A percentile compares a stretch with the other conserved stretches of the same genome.
phyloP scores from a whole-genome alignment of 805 yeast genomes.

The Metschnikowia anglica region DNA sequence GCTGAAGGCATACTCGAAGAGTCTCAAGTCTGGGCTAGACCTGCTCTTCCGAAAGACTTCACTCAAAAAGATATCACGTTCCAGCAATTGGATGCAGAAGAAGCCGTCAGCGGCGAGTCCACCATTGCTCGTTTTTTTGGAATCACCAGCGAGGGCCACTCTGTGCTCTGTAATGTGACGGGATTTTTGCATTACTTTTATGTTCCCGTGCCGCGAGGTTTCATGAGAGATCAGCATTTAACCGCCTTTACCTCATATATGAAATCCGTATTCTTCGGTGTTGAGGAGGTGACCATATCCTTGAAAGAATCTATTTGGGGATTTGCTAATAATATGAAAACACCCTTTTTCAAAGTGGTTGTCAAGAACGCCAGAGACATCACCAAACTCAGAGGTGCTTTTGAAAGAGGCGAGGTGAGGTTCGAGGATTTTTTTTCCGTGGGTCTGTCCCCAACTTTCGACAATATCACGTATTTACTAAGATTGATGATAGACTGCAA shows the following conservation, averaged over 20 bases:
- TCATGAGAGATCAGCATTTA: slow-evolving; percentile 55
- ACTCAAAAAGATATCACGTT: slow-evolving; percentile 56
- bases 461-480: slow-evolving; percentile 81
- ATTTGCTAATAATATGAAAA: slow-evolving; percentile 70
- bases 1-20: slow-evolving; percentile 31
- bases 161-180: slow-evolving; percentile 84
- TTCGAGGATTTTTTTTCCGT: slow-evolving; percentile 64
- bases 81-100: slow-evolving; percentile 96
- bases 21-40: slow-evolving; percentile 51
- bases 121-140: slow-evolving; percentile 86
- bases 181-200: slow-evolving; percentile 90
- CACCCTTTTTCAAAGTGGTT: slow-evolving; percentile 75
- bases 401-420: slow-evolving; percentile 77
- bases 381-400: slow-evolving; percentile 68
- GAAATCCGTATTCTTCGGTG: slow-evolving; percentile 50
- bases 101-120: slow-evolving; percentile 55
- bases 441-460: slow-evolving; percentile 66
- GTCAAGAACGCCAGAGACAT: slow-evolving; percentile 66
- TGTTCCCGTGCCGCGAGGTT: slow-evolving; percentile 85
- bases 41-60: slow-evolving; percentile 51
- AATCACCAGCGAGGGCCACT: slow-evolving; percentile 82
- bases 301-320: slow-evolving; percentile 93
- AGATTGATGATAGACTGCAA: slow-evolving; percentile 91
- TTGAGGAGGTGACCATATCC: slow-evolving; percentile 61
- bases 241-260: slow-evolving; percentile 46